Evolutionary conservation across 768 basidiomycete genomes (phyloP).

Genomic region (Boletus edulis): DNA sequence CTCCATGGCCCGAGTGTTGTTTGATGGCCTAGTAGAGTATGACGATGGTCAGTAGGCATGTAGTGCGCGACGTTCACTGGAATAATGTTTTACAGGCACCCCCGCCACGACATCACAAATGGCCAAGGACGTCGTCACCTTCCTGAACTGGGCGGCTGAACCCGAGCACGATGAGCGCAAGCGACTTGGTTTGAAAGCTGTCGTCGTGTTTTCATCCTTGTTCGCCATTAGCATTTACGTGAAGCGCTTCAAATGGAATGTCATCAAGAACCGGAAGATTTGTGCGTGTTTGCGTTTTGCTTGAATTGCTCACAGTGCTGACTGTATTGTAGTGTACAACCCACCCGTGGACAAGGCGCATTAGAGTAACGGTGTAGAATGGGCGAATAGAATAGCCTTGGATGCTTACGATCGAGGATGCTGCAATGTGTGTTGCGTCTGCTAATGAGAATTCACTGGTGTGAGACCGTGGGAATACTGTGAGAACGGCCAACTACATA

Average conservation of each 20-base stretch:
- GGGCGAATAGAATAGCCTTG: constrained; percentile 10
- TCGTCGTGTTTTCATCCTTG: constrained; percentile 88
- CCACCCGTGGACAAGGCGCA: constrained; percentile 36
- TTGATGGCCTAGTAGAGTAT: constrained; percentile 95
- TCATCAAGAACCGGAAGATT: constrained; percentile 93
- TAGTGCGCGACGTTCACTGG: neutral
- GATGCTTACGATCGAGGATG: constrained; percentile 22
- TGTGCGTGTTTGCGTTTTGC: constrained; percentile 45
- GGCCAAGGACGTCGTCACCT: constrained; percentile 97
- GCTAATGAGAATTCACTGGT: constrained; percentile 19
- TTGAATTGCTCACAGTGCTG: neutral
- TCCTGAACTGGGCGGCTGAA: constrained; percentile 96
- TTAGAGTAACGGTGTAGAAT: constrained; percentile 22
- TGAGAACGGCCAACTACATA: neutral
- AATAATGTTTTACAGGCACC: constrained; percentile 56
- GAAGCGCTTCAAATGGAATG: constrained; percentile 94
- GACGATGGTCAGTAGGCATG: constrained; percentile 68
- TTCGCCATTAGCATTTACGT: constrained; percentile 80
- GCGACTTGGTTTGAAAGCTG: constrained; percentile 93
- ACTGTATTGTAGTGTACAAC: constrained; percentile 35
- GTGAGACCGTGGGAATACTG: constrained; percentile 21
- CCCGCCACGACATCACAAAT: constrained; percentile 97
- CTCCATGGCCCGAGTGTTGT: constrained; percentile 95
- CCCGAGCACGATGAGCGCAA: constrained; percentile 98
- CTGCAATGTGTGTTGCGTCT: neutral